These are phyloP conservation scores for Phlyctochytrium planicorne DNA, from an alignment of 192 early-diverging fungal species.

Conservation along the genomic window DNA sequence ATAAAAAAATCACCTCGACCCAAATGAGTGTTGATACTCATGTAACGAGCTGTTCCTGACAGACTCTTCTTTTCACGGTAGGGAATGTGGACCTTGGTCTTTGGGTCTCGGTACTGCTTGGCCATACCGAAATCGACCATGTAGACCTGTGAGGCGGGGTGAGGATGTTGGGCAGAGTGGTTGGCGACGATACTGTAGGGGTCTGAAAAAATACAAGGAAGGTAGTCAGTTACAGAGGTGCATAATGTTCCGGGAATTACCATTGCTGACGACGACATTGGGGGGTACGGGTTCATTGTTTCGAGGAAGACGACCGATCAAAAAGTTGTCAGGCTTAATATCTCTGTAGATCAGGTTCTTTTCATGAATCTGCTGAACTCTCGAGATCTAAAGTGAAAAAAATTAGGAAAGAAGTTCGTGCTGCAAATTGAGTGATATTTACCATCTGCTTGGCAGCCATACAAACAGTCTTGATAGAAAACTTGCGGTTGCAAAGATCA, in stretches of 20 bases:
- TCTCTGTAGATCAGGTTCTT: slow-evolving; percentile 95
- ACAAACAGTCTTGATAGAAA: slow-evolving; percentile 90
- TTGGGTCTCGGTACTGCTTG: slow-evolving; percentile 95
- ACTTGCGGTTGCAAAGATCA: slow-evolving; percentile 91
- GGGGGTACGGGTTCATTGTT: slow-evolving; percentile 28
- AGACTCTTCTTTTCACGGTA: slow-evolving; percentile 94
- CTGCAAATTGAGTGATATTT: neutral
- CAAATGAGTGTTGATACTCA: slow-evolving; percentile 97
- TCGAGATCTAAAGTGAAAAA: slow-evolving; percentile 73
- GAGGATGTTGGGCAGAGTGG: slow-evolving; percentile 56
- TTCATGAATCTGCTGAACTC: slow-evolving; percentile 93
- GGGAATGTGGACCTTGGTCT: slow-evolving; percentile 95
- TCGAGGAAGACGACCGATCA: slow-evolving; percentile 77
- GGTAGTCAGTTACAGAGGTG: slow-evolving; percentile 6
- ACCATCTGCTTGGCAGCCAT: slow-evolving; percentile 97
- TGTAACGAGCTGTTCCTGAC: slow-evolving; percentile 95
- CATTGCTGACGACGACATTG: slow-evolving; percentile 11
- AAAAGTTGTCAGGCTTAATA: slow-evolving; percentile 99
- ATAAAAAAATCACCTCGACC: slow-evolving; percentile 68
- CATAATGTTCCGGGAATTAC: slow-evolving; percentile 1
- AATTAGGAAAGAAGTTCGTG: neutral
- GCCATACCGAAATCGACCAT: slow-evolving; percentile 99
- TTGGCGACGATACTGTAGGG: slow-evolving; percentile 48
- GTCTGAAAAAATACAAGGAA: slow-evolving; percentile 28
- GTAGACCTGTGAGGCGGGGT: slow-evolving; percentile 65